Conservation (phyloP, 2,329 filamentous ascomycete species). For the Colletotrichum cordylinicola region DNA sequence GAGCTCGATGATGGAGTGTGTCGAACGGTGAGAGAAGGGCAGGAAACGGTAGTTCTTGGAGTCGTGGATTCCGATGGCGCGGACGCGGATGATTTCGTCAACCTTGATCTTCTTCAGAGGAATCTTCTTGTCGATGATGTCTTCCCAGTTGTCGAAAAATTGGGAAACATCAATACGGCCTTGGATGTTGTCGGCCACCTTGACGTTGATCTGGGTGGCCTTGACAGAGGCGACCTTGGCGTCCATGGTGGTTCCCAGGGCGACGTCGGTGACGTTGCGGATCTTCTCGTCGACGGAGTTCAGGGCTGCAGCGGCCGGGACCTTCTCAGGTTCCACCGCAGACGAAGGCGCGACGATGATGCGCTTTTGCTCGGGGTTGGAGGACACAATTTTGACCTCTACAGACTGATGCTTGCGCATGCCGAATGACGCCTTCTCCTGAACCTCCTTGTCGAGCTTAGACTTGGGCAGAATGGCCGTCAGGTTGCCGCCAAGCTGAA, state of each 20-base stretch:
- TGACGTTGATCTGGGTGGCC: conserved; percentile 90
- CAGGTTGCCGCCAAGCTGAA: conserved; percentile 83
- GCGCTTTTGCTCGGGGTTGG: conserved; percentile 73
- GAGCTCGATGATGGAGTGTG: conserved; percentile 85
- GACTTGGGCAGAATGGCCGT: conserved; percentile 82
- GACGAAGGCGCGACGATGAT: conserved; percentile 64
- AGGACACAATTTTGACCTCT: conserved; percentile 71
- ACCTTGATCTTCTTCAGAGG: conserved; percentile 78
- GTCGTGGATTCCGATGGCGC: conserved; percentile 87
- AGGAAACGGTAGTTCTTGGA: conserved; percentile 90
- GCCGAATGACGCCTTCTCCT: conserved; percentile 76
- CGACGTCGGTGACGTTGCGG: conserved; percentile 72
- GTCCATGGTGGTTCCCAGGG: conserved; percentile 74
- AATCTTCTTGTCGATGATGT: conserved; percentile 81
- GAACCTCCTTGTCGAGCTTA: conserved; percentile 74
- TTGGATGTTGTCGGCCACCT: conserved; percentile 84
- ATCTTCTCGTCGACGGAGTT: conserved; percentile 67
- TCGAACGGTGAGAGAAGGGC: conserved; percentile 84
- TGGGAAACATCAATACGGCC: conserved; percentile 95
- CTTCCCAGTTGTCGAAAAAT: conserved; percentile 85
- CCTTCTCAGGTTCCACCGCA: conserved; percentile 42
- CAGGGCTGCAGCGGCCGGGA: conserved; percentile 36
- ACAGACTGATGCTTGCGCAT: conserved; percentile 79
- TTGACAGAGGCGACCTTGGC: conserved; percentile 85
- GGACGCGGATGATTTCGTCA: conserved; percentile 75